phyloP scores from a whole-genome alignment of 495 filamentous ascomycete species.

The Annulohypoxylon moriforme region DNA sequence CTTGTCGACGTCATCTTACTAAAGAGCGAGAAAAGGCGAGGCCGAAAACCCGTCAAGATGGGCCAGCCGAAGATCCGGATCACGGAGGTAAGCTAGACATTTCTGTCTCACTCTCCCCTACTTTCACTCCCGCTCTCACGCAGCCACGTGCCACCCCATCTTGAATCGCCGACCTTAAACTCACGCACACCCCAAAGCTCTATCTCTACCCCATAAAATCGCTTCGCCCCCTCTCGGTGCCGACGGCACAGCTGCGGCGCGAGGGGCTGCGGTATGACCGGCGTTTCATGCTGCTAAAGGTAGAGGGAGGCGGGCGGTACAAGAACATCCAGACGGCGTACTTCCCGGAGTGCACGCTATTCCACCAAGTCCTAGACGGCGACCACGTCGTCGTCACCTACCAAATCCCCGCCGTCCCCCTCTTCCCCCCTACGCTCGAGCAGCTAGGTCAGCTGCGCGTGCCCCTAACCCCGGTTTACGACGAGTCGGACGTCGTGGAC shows the following conservation, averaged over 20 bases:
- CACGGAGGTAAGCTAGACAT: conserved; percentile 38
- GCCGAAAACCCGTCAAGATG: conserved; percentile 16
- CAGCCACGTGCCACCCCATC: not conserved
- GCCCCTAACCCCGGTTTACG: conserved; percentile 67
- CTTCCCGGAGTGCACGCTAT: conserved; percentile 74
- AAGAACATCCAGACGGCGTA: conserved; percentile 75
- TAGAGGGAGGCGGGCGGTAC: conserved; percentile 53
- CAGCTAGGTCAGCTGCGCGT: conserved; percentile 59
- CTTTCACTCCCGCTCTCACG: not conserved
- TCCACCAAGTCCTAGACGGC: conserved; percentile 66
- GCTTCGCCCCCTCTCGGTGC: conserved; percentile 71
- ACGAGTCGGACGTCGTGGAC: conserved; percentile 60
- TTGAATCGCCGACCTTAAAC: not conserved
- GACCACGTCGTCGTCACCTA: conserved; percentile 68
- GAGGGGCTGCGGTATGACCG: conserved; percentile 82
- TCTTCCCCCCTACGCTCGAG: conserved; percentile 29
- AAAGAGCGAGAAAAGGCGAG: not conserved
- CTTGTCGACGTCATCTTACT: not conserved
- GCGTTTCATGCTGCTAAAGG: conserved; percentile 78
- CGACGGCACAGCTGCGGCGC: conserved; percentile 65
- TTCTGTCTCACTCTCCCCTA: not conserved
- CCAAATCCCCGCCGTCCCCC: conserved; percentile 49
- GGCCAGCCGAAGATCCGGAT: conserved; percentile 35
- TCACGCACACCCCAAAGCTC: conserved; percentile 62
- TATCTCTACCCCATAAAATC: conserved; percentile 93